Conservation (phyloP, 345 rosid genomes). For the Chamaenerion angustifolium region DNA sequence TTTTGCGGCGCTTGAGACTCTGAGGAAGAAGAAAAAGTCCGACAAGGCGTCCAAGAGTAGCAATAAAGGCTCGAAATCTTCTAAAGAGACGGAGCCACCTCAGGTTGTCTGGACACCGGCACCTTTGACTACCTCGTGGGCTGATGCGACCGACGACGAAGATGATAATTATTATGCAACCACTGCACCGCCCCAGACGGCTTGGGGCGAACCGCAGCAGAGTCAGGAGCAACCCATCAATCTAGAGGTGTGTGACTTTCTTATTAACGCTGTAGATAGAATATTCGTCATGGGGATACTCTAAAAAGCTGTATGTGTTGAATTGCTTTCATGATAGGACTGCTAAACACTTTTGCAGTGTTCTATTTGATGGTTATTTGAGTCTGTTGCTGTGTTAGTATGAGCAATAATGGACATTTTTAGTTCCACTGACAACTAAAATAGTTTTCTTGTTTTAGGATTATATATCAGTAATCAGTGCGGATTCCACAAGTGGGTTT, state of each 20-base stretch:
- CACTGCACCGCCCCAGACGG: slow-evolving; percentile 13
- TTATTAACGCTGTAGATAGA: too few relatives aligned
- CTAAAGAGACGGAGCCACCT: slow-evolving; percentile 14
- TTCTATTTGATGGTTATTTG: too few relatives aligned
- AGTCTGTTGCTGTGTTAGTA: too few relatives aligned
- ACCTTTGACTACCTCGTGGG: slow-evolving; percentile 28
- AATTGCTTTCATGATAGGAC: too few relatives aligned
- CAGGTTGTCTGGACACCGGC: slow-evolving; percentile 34
- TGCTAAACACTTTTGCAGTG: too few relatives aligned
- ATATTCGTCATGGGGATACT: too few relatives aligned
- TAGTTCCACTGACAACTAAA: too few relatives aligned
- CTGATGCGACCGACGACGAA: slow-evolving; percentile 30
- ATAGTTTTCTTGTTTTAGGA: too few relatives aligned
- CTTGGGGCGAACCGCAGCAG: slow-evolving; percentile 12
- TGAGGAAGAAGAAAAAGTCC: slow-evolving; percentile 50
- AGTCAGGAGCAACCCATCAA: slow-evolving; percentile 10
- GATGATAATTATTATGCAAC: slow-evolving; percentile 35
- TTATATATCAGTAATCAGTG: too few relatives aligned
- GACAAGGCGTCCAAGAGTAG: slow-evolving; percentile 9
- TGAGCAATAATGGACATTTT: too few relatives aligned
- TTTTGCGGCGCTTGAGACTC: slow-evolving; percentile 33
- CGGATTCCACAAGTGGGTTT: too few relatives aligned
- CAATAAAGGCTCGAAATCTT: background rate
- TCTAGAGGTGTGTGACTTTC: slow-evolving; percentile 1
- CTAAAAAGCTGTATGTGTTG: too few relatives aligned